Evolutionary conservation across 495 filamentous ascomycete genomes (phyloP).

Genomic region (Xylaria bambusicola): DNA sequence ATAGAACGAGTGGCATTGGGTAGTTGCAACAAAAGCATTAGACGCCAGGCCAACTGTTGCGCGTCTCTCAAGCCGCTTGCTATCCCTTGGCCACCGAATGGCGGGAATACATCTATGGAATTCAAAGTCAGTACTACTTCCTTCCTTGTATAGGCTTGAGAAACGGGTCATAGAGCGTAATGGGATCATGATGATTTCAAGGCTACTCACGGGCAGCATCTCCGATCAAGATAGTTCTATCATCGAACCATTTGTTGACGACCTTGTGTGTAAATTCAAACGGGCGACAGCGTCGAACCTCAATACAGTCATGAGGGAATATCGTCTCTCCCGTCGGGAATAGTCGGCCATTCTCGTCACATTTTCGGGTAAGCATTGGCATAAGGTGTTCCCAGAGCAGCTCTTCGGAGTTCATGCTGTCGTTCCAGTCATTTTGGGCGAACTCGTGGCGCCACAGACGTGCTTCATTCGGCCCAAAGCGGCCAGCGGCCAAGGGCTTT

Average conservation of each 20-base stretch:
- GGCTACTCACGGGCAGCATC: constrained; percentile 43
- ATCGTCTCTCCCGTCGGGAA: constrained; percentile 32
- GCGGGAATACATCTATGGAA: constrained; percentile 51
- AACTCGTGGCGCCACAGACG: constrained; percentile 56
- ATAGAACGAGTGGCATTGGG: constrained; percentile 15
- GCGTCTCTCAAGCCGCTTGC: constrained; percentile 47
- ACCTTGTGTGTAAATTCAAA: constrained; percentile 50
- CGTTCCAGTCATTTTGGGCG: constrained; percentile 33
- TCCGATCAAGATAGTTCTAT: constrained; percentile 49
- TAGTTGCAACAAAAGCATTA: constrained; percentile 38
- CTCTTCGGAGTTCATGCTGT: constrained; percentile 28
- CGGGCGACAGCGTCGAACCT: constrained; percentile 52
- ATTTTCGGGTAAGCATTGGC: constrained; percentile 32
- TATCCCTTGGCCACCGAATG: constrained; percentile 58
- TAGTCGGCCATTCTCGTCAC: constrained; percentile 7
- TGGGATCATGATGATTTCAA: neutral
- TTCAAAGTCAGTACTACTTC: constrained; percentile 11
- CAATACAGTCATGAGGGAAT: constrained; percentile 52
- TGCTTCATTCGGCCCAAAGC: constrained; percentile 47
- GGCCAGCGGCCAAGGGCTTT: constrained; percentile 48
- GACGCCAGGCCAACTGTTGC: constrained; percentile 49
- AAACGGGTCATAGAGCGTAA: neutral
- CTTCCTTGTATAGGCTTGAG: neutral
- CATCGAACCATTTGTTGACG: constrained; percentile 54
- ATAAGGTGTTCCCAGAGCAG: constrained; percentile 33